A percentile compares a stretch with the other conserved stretches of the same genome.
phyloP scores from a whole-genome alignment of 1,284 basidiomycete species.

The Ceratobasidium sp. region DNA sequence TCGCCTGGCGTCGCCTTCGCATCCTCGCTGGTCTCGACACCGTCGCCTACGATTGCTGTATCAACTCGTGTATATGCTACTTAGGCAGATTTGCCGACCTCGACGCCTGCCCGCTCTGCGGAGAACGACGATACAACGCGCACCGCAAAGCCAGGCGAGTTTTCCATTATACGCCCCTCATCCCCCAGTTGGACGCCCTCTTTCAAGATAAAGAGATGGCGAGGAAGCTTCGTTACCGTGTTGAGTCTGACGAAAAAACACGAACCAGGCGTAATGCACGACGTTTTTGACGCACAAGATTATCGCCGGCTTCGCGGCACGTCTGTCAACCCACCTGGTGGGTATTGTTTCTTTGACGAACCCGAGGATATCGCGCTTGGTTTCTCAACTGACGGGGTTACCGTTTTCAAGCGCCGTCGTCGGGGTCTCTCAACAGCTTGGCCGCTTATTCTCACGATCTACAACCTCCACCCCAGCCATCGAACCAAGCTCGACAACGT shows the following conservation, averaged over 20 bases:
- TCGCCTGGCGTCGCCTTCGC: constrained; percentile 21
- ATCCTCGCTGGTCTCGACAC: constrained; percentile 14
- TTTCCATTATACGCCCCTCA: constrained; percentile 45
- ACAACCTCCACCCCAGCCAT: constrained; percentile 44
- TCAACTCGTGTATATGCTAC: constrained; percentile 45
- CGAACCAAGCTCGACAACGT: constrained; percentile 41
- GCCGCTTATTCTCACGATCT: constrained; percentile 45
- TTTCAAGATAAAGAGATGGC: constrained; percentile 44
- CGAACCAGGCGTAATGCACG: constrained; percentile 42
- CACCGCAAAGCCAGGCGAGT: constrained; percentile 14
- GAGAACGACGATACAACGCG: constrained; percentile 10
- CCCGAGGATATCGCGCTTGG: constrained; percentile 53
- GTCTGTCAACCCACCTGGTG: background rate
- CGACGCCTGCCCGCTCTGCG: constrained; percentile 41
- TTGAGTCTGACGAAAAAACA: constrained; percentile 45
- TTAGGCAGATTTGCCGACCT: constrained; percentile 29
- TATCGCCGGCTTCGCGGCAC: constrained; percentile 30
- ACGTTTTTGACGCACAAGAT: constrained; percentile 47
- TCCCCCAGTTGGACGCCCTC: constrained; percentile 31
- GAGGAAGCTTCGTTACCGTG: constrained; percentile 48
- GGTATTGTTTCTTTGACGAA: constrained; percentile 51
- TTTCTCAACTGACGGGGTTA: constrained; percentile 56
- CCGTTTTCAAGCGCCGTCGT: constrained; percentile 54
- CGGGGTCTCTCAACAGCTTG: constrained; percentile 52
- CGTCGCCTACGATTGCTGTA: constrained; percentile 42